A percentile compares a stretch with the other conserved stretches of the same genome.
phyloP scores from a whole-genome alignment of 2,329 filamentous ascomycete species.

The Trichoderma sp. region DNA sequence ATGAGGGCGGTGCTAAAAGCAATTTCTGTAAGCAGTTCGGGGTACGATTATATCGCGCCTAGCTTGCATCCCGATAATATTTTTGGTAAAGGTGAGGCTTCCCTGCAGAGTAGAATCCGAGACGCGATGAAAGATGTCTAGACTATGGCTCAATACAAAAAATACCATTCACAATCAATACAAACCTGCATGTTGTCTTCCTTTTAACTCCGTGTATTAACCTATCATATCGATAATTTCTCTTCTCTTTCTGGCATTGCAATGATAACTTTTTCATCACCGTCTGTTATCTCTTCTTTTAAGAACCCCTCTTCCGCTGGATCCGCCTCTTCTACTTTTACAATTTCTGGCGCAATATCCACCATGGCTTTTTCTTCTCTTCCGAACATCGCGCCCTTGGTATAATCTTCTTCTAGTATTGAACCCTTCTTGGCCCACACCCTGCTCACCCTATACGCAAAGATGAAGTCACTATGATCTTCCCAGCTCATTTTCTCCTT shows the following conservation, averaged over 20 bases:
- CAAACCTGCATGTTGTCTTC: no score
- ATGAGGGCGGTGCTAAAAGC: no score
- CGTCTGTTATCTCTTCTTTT: background rate
- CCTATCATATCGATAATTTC: no score
- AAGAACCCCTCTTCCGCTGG: background rate
- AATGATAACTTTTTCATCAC: background rate
- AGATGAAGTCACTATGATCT: background rate
- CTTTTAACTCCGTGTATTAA: no score
- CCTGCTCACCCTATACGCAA: background rate
- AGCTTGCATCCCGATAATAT: no score
- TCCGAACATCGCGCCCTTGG: background rate
- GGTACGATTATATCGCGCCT: no score
- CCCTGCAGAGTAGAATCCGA: no score
- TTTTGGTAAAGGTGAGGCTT: no score
- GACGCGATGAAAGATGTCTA: no score
- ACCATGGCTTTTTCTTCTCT: background rate
- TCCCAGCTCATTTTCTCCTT: background rate
- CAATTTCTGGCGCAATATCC: background rate
- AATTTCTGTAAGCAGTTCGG: no score
- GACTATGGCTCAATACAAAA: no score
- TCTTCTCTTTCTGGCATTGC: background rate
- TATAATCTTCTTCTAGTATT: background rate
- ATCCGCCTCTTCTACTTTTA: background rate
- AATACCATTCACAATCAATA: no score
- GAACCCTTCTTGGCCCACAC: background rate